These are phyloP conservation scores for Taphrina deformans DNA, from an alignment of 1,139 yeast genomes.

Conservation along the genomic window DNA sequence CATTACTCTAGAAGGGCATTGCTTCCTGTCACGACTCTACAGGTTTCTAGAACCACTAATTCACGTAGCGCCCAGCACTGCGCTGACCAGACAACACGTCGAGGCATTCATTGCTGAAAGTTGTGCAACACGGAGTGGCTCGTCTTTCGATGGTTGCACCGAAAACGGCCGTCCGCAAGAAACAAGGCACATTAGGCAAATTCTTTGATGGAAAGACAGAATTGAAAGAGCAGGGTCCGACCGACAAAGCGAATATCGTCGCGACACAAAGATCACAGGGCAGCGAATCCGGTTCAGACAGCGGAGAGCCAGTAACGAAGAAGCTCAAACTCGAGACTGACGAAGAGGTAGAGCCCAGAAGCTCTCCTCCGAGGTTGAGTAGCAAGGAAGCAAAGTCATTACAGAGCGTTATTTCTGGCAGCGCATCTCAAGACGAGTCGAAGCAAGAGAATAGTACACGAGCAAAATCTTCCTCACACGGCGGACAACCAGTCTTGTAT, in stretches of 20 bases:
- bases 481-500: slow-evolving; percentile 13
- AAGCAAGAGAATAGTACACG: background rate
- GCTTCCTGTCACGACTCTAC: no score
- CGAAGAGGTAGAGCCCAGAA: background rate
- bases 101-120: background rate
- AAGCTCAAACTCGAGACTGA: background rate
- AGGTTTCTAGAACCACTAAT: no score
- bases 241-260: background rate
- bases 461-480: background rate
- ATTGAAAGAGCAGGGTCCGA: background rate
- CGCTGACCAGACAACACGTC: background rate
- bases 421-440: background rate
- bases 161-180: background rate
- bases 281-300: background rate
- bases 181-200: slow-evolving; percentile 16
- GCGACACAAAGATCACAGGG: background rate
- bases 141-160: slow-evolving; percentile 19
- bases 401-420: background rate
- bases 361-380: background rate
- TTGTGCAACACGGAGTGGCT: background rate
- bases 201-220: slow-evolving; percentile 10
- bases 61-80: background rate
- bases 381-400: slow-evolving; percentile 4
- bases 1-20: no score
- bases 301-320: slow-evolving; percentile 1